These are phyloP conservation scores for Gastrolobium villosum DNA, from an alignment of 306 rosid genomes.

Conservation along the genomic window DNA sequence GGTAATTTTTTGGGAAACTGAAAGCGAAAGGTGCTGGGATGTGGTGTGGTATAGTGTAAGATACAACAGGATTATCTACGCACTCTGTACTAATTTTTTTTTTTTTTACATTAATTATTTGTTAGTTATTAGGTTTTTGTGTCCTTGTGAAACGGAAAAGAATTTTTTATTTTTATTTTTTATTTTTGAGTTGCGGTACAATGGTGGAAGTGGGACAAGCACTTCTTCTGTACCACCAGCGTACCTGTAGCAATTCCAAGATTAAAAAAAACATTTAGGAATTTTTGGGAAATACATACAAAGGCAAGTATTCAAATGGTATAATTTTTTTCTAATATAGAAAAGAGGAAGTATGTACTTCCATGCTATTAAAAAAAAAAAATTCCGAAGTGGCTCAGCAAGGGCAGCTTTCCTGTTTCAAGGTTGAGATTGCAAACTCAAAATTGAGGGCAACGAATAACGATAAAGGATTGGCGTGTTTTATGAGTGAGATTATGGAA, in stretches of 20 bases:
- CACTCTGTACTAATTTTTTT: not conserved
- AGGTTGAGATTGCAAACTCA: not conserved
- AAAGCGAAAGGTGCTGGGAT: not conserved
- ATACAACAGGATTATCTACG: not conserved
- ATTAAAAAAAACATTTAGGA: too few relatives aligned
- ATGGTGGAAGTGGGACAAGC: not conserved
- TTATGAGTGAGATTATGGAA: constrained; percentile 3
- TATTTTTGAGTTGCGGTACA: constrained; percentile 2
- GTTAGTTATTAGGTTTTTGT: constrained; percentile 12
- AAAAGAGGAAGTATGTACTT: too few relatives aligned
- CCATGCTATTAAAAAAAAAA: too few relatives aligned
- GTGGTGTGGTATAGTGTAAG: constrained; percentile 31
- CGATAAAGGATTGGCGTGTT: not conserved
- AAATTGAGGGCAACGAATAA: not conserved
- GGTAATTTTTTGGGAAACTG: not conserved
- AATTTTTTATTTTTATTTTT: not conserved
- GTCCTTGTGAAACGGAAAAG: not conserved
- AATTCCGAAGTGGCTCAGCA: not conserved
- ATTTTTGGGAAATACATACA: too few relatives aligned
- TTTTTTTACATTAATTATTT: constrained; percentile 16
- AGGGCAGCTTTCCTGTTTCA: constrained; percentile 10
- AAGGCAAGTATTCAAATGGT: too few relatives aligned
- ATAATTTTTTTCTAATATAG: too few relatives aligned
- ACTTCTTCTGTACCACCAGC: too few relatives aligned
- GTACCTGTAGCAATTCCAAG: too few relatives aligned